Evolutionary conservation across 2,329 filamentous ascomycete species (phyloP).

Genomic region (Fusarium xylarioides): DNA sequence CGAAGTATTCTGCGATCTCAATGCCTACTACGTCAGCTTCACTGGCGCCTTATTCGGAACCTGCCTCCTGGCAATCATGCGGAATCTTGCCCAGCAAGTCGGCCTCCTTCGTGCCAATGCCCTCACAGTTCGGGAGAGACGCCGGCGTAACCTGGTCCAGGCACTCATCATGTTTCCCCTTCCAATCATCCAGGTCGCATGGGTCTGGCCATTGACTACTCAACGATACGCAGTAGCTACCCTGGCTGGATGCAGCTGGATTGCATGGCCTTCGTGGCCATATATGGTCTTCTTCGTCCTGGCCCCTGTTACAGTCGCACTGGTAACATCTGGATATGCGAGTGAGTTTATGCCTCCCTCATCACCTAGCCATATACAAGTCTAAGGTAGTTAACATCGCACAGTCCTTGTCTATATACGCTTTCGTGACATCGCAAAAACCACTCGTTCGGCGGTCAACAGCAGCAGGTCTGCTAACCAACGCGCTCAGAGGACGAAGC

Average conservation of each 20-base stretch:
- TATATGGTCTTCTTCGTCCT: slow-evolving; percentile 59
- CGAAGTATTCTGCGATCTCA: slow-evolving; percentile 63
- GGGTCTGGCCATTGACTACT: slow-evolving; percentile 58
- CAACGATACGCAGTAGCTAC: slow-evolving; percentile 61
- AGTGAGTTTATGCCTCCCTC: slow-evolving; percentile 50
- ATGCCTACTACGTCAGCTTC: slow-evolving; percentile 59
- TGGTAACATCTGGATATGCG: slow-evolving; percentile 57
- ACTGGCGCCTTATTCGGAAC: slow-evolving; percentile 57
- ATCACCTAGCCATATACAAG: neutral
- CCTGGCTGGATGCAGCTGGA: slow-evolving; percentile 59
- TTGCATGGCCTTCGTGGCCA: slow-evolving; percentile 57
- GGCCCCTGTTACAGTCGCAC: slow-evolving; percentile 55
- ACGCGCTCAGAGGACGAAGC: slow-evolving; percentile 58
- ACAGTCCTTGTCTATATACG: slow-evolving; percentile 58
- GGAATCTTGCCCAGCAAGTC: slow-evolving; percentile 61
- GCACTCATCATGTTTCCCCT: slow-evolving; percentile 64
- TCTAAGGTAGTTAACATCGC: neutral
- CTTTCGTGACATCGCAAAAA: slow-evolving; percentile 57
- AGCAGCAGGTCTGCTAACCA: slow-evolving; percentile 52
- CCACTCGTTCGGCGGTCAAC: slow-evolving; percentile 51
- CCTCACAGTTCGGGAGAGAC: slow-evolving; percentile 53
- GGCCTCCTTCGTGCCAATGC: slow-evolving; percentile 54
- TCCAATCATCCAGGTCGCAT: slow-evolving; percentile 58
- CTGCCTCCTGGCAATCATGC: slow-evolving; percentile 64
- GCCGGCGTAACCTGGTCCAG: slow-evolving; percentile 56